A percentile compares a stretch with the other conserved stretches of the same genome.
Conservation (phyloP, 768 basidiomycete species). For the Phlegmacium glaucopus region DNA sequence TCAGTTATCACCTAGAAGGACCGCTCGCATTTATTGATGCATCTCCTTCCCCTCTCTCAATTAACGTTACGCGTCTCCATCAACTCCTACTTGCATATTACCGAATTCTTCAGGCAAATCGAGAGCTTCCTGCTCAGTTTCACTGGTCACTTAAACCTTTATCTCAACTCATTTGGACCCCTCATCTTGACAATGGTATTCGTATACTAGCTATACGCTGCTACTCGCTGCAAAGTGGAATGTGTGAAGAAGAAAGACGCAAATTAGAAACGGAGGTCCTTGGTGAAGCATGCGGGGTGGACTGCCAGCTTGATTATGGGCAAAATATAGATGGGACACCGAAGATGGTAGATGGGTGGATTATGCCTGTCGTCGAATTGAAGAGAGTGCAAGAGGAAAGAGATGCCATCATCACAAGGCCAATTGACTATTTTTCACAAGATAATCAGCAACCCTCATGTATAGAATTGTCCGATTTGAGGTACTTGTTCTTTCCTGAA, state of each 20-base stretch:
- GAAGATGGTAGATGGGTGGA: conserved; percentile 70
- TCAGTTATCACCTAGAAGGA: conserved; percentile 43
- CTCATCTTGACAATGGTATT: conserved; percentile 53
- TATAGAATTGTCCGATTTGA: conserved; percentile 48
- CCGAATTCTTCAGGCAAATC: conserved; percentile 74
- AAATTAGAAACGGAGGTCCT: conserved; percentile 60
- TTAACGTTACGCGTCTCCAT: conserved; percentile 54
- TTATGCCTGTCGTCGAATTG: conserved; percentile 70
- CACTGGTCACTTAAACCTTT: conserved; percentile 63
- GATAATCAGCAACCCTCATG: conserved; percentile 31
- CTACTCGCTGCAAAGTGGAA: conserved; percentile 71
- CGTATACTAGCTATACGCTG: conserved; percentile 73
- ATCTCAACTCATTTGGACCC: conserved; percentile 40
- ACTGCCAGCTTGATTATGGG: conserved; percentile 63
- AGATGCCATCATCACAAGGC: conserved; percentile 36
- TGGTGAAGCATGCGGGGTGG: conserved; percentile 54
- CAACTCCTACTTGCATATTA: conserved; percentile 75
- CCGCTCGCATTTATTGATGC: conserved; percentile 49
- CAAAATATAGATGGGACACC: conserved; percentile 42
- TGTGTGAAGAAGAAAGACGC: conserved; percentile 74
- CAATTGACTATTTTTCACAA: conserved; percentile 43
- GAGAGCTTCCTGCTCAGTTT: conserved; percentile 57
- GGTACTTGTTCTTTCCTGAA: conserved; percentile 36
- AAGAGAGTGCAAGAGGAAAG: conserved; percentile 54
- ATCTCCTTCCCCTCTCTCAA: conserved; percentile 23